Percentiles rank a stretch among this genome's conserved stretches.
These are phyloP conservation scores for Xylariaceae sp. DNA, from an alignment of 2,329 filamentous ascomycete species.

Conservation along the genomic window DNA sequence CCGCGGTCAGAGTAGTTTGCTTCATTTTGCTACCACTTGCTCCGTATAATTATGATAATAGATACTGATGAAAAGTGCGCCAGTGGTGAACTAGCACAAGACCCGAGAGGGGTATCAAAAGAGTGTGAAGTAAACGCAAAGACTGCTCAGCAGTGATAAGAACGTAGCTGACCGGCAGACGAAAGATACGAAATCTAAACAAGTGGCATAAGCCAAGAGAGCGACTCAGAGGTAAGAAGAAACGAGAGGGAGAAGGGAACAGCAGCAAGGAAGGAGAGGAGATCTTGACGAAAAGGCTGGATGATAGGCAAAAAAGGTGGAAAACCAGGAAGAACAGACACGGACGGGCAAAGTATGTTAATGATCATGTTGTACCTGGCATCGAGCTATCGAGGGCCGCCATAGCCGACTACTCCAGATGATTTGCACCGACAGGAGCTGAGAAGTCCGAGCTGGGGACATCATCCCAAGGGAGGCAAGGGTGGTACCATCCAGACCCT, in stretches of 20 bases:
- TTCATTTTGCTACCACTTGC: constrained; percentile 9
- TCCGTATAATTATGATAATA: neutral
- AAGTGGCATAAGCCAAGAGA: neutral
- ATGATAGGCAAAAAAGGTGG: neutral
- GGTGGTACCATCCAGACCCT: neutral
- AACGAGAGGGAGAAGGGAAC: neutral
- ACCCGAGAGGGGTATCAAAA: neutral
- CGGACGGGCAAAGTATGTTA: neutral
- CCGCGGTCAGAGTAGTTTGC: constrained; percentile 8
- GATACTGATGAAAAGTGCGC: neutral
- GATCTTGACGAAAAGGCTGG: neutral
- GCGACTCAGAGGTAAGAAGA: neutral
- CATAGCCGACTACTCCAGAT: neutral
- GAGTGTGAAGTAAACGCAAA: neutral
- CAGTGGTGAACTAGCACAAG: neutral
- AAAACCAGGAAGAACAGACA: neutral
- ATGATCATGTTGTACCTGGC: neutral
- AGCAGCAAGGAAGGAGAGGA: neutral
- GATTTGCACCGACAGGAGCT: neutral
- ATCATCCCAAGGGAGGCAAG: neutral
- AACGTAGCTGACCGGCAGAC: constrained; percentile 2
- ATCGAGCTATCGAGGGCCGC: neutral
- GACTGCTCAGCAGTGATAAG: constrained; percentile 6
- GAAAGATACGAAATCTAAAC: neutral
- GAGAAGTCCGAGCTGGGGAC: neutral